Base-by-base conservation (phyloP, 2,329 filamentous ascomycete species). In the Xylariaceae sp. region DNA sequence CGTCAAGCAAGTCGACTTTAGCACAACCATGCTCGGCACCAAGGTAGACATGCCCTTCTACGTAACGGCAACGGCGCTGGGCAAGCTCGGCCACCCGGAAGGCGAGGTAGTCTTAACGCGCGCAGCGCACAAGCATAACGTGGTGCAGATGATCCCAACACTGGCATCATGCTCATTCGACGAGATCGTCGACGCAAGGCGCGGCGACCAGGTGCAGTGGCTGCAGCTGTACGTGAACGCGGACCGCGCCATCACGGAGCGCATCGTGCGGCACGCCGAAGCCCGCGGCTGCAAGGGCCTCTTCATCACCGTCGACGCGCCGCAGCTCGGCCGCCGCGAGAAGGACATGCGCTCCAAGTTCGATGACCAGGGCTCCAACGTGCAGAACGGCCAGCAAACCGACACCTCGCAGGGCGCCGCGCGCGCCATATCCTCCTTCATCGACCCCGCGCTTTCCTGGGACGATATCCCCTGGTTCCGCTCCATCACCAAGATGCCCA, bases 321-420 rank as follows among this genome's bases (percentile, higher is more conserved):
- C 94, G 5, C 92, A 97, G 72, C 85, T 99, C 19, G 94, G 94
- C 40, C 85, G 94, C 37, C 81, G 94, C 62, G 94, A 99, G 72
- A 99, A 97, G 76, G 94, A 97, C 70, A 97, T 97, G 94, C 88
- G 94, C 37, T 83, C 81, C 61, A 97, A 97, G 72, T 95, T 95
- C 69, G 83, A 83, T 36, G 92, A 96, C 63, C 81, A 81, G 13
- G 92, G 92, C 8, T 88, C 87, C 26, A 88, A 85, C 66, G 89
- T 97, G 13, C 94, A 97, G 72, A 76, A 76, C 12, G 89, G 88
- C 47, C 79, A 86, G 55, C 72, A 79, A 50, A 89, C 92, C 18
- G 92, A 97, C 72, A 90, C 84, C 57, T 88, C 84, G 16, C 94
- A 99, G 76, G 94, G 94, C 47, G 94, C 92, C 1, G 92, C 94